phyloP scores from a whole-genome alignment of 116 monocot genomes.

The Papilionanthe hybrid region DNA sequence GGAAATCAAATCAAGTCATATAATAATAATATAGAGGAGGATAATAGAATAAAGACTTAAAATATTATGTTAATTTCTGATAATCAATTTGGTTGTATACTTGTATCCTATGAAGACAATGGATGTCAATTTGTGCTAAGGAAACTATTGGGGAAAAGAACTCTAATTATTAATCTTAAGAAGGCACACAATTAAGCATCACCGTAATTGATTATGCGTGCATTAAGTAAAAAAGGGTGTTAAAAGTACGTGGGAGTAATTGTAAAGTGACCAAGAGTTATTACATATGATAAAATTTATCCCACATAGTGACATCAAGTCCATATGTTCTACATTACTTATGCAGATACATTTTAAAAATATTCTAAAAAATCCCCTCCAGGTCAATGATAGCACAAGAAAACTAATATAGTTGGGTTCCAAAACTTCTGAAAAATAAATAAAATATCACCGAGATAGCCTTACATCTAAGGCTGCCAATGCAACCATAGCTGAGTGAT shows the following conservation, averaged over 20 bases:
- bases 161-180: not conserved
- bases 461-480: conserved; percentile 69
- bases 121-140: not conserved
- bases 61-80: not conserved
- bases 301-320: no score
- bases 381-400: not conserved
- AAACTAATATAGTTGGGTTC: not conserved
- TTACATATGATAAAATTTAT: no score
- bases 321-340: not conserved
- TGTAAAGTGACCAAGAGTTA: not conserved
- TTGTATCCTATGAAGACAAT: not conserved
- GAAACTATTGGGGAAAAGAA: not conserved
- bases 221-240: not conserved
- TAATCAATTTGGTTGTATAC: not conserved
- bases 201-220: not conserved
- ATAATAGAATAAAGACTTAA: not conserved
- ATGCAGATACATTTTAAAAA: not conserved
- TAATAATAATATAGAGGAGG: not conserved
- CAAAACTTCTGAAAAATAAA: not conserved
- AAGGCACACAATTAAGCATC: not conserved
- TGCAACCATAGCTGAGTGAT: conserved; percentile 61
- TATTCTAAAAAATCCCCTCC: not conserved
- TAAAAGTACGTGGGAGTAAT: not conserved
- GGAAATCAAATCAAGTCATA: not conserved
- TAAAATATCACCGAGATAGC: not conserved